Evolutionary conservation across 148 eudicot genomes (phyloP).

Genomic region (Mesembryanthemum crystallinum): DNA sequence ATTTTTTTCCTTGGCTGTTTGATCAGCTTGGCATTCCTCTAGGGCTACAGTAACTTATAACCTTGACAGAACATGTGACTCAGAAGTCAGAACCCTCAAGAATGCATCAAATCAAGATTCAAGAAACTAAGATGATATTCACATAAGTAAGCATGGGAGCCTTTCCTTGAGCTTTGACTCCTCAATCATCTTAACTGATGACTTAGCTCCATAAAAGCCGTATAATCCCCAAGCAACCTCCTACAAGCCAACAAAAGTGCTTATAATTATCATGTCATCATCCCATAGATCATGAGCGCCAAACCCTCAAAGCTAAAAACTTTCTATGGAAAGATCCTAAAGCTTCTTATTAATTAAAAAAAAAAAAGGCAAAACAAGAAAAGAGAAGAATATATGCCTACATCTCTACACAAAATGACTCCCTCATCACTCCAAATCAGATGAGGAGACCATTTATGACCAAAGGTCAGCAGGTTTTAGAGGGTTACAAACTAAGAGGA

Average conservation of each 20-base stretch:
- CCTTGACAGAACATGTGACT: no score
- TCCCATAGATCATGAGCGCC: not conserved
- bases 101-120: no score
- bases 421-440: not conserved
- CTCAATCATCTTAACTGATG: not conserved
- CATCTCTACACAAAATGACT: not conserved
- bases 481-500: not conserved
- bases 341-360: no score
- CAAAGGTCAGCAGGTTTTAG: not conserved
- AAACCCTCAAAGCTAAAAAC: not conserved
- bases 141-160: no score
- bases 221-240: not conserved
- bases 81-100: no score
- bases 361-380: no score
- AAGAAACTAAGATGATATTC: no score
- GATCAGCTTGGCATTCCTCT: no score
- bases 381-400: not conserved
- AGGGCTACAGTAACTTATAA: no score
- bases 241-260: not conserved
- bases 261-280: not conserved
- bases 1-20: no score
- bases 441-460: not conserved
- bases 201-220: not conserved
- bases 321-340: not conserved
- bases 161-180: not conserved